These are phyloP conservation scores for Heritiera fomes DNA, from an alignment of 345 rosid genomes.

Conservation along the genomic window DNA sequence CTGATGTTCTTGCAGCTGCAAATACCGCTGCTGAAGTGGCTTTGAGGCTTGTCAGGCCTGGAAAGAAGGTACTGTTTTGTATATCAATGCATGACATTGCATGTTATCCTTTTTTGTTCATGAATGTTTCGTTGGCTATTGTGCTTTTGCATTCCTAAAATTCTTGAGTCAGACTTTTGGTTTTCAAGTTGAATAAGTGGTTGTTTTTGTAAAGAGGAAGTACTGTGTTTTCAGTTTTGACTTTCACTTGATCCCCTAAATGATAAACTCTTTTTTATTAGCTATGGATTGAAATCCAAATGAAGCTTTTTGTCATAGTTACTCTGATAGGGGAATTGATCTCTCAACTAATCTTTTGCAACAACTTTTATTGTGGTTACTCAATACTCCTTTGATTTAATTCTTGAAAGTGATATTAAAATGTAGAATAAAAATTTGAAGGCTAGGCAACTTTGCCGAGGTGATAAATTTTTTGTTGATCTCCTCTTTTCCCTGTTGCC, in stretches of 20 bases:
- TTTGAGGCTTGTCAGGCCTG: constrained; percentile 95
- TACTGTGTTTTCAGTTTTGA: neutral
- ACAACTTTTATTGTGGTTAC: neutral
- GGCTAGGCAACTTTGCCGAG: constrained; percentile 49
- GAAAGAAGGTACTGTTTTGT: constrained; percentile 64
- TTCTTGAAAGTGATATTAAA: neutral
- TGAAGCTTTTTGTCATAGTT: constrained; percentile 86
- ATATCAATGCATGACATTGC: neutral
- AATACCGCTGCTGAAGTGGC: constrained; percentile 99
- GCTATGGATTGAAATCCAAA: constrained; percentile 69
- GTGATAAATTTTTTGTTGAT: constrained; percentile 38
- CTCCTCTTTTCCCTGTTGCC: constrained; percentile 63
- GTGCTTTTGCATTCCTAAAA: neutral
- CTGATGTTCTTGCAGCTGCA: constrained; percentile 92
- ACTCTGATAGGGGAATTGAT: constrained; percentile 59
- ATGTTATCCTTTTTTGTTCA: neutral
- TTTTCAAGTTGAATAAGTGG: neutral
- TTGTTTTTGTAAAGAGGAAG: neutral
- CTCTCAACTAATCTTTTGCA: neutral
- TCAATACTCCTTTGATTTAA: neutral
- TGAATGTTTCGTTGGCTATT: neutral
- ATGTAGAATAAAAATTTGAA: neutral
- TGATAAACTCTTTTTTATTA: constrained; percentile 45
- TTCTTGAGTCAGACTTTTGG: neutral
- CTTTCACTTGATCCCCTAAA: constrained; percentile 36